These are phyloP conservation scores for Euphorbia corollata DNA, from an alignment of 441 rosid species.

Conservation along the genomic window DNA sequence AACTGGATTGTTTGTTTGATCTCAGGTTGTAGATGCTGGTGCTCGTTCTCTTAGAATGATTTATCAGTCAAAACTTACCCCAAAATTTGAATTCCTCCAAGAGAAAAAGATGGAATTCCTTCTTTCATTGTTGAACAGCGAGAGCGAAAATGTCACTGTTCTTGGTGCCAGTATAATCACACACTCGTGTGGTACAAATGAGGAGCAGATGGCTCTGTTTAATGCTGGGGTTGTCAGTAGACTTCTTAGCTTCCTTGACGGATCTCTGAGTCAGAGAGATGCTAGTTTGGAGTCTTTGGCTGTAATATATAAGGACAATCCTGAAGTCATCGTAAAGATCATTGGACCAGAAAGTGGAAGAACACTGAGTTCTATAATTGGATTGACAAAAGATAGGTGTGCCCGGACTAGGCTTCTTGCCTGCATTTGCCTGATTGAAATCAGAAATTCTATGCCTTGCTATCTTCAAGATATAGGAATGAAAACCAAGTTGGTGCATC, in stretches of 20 bases:
- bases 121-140: constrained; percentile 53
- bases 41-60: constrained; percentile 87
- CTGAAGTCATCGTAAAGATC: constrained; percentile 45
- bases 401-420: constrained; percentile 74
- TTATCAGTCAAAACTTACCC: constrained; percentile 73
- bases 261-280: constrained; percentile 69
- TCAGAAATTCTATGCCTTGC: constrained; percentile 51
- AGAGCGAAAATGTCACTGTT: constrained; percentile 66
- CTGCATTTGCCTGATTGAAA: constrained; percentile 59
- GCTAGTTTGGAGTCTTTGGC: constrained; percentile 74
- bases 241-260: constrained; percentile 59
- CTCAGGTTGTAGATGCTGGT: constrained; percentile 81
- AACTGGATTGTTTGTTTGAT: constrained; percentile 15
- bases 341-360: constrained; percentile 47
- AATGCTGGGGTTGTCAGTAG: constrained; percentile 62
- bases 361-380: constrained; percentile 45
- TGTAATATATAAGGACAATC: constrained; percentile 48
- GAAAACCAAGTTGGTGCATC: constrained; percentile 45
- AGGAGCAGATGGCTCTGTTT: constrained; percentile 56
- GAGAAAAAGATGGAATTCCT: constrained; percentile 69
- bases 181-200: constrained; percentile 58
- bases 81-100: constrained; percentile 62
- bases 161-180: constrained; percentile 81
- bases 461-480: constrained; percentile 52
- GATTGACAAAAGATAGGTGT: constrained; percentile 50